Evolutionary conservation across 1,284 basidiomycete species (phyloP).

Genomic region (Cutaneotrichosporon curvatum): DNA sequence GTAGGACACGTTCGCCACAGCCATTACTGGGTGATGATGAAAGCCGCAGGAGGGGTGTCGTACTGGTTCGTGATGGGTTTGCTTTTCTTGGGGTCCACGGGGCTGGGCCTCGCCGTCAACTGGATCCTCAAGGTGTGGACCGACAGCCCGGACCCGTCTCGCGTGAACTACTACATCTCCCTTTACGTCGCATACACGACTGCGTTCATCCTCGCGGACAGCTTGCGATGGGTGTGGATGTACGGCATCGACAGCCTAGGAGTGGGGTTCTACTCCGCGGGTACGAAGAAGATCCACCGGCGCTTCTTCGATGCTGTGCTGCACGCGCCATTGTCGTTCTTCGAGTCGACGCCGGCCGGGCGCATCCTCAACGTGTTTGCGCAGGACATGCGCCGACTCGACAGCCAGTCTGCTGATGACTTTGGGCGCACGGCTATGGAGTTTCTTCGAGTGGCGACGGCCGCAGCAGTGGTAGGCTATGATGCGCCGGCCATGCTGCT

Average conservation of each 20-base stretch:
- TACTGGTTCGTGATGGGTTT: slow-evolving; percentile 42
- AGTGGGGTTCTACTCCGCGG: slow-evolving; percentile 54
- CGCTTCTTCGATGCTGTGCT: slow-evolving; percentile 55
- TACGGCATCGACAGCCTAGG: slow-evolving; percentile 32
- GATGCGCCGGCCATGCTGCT: slow-evolving; percentile 29
- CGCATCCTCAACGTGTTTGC: slow-evolving; percentile 48
- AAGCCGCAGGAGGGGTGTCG: slow-evolving; percentile 38
- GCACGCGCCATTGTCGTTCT: slow-evolving; percentile 64
- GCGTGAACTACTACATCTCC: slow-evolving; percentile 31
- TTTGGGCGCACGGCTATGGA: slow-evolving; percentile 60
- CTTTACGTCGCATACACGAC: slow-evolving; percentile 25
- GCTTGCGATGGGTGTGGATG: slow-evolving; percentile 42
- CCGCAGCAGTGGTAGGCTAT: slow-evolving; percentile 20
- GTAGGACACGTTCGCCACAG: slow-evolving; percentile 47
- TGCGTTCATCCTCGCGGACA: slow-evolving; percentile 19
- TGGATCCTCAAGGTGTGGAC: slow-evolving; percentile 39
- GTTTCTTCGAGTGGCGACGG: slow-evolving; percentile 21
- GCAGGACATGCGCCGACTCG: slow-evolving; percentile 56
- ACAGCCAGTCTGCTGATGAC: slow-evolving; percentile 49
- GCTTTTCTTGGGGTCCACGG: slow-evolving; percentile 24
- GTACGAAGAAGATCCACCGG: slow-evolving; percentile 59
- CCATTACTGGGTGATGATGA: slow-evolving; percentile 38
- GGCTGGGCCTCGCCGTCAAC: slow-evolving; percentile 17
- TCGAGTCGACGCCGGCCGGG: slow-evolving; percentile 76
- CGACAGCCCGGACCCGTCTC: slow-evolving; percentile 20